Evolutionary conservation across 352 stramenopile genomes (phyloP).

Genomic region (Globisporangium emineosum): DNA sequence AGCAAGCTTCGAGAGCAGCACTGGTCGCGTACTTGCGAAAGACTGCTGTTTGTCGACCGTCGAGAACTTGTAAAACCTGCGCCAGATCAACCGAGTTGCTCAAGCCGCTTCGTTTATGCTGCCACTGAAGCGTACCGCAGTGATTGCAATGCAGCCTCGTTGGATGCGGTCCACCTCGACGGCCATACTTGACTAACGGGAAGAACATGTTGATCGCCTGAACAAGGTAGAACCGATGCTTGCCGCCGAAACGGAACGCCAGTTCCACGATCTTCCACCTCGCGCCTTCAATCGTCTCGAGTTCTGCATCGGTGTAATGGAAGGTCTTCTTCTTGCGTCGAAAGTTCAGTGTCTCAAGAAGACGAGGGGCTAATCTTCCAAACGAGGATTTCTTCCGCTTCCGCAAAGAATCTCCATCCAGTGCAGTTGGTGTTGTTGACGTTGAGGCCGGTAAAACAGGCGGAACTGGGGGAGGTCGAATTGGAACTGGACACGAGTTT

Average conservation of each 20-base stretch:
- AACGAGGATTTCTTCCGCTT: constrained; percentile 55
- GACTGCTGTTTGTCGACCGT: constrained; percentile 67
- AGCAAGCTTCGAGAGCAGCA: constrained; percentile 42
- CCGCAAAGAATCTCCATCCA: constrained; percentile 18
- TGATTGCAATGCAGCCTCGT: constrained; percentile 80
- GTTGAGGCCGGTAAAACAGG: constrained; percentile 7
- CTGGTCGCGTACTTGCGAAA: constrained; percentile 73
- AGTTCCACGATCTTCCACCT: constrained; percentile 87
- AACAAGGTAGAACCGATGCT: constrained; percentile 83
- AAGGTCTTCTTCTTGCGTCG: constrained; percentile 73
- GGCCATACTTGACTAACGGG: constrained; percentile 76
- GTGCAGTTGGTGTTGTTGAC: constrained; percentile 13
- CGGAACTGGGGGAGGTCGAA: background rate
- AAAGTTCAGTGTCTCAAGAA: constrained; percentile 58
- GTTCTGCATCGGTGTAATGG: constrained; percentile 75
- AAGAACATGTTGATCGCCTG: constrained; percentile 87
- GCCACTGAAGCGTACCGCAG: constrained; percentile 81
- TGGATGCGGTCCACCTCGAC: constrained; percentile 59
- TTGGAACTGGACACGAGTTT: constrained; percentile 58
- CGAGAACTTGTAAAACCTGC: constrained; percentile 60
- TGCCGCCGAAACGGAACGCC: constrained; percentile 80
- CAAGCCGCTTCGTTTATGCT: constrained; percentile 77
- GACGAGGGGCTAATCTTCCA: constrained; percentile 48
- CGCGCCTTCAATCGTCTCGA: constrained; percentile 73
- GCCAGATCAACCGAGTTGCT: constrained; percentile 74